A percentile compares a stretch with the other conserved stretches of the same genome.
These are phyloP conservation scores for Fusarium albidum DNA, from an alignment of 2,329 filamentous ascomycete genomes.

Conservation along the genomic window DNA sequence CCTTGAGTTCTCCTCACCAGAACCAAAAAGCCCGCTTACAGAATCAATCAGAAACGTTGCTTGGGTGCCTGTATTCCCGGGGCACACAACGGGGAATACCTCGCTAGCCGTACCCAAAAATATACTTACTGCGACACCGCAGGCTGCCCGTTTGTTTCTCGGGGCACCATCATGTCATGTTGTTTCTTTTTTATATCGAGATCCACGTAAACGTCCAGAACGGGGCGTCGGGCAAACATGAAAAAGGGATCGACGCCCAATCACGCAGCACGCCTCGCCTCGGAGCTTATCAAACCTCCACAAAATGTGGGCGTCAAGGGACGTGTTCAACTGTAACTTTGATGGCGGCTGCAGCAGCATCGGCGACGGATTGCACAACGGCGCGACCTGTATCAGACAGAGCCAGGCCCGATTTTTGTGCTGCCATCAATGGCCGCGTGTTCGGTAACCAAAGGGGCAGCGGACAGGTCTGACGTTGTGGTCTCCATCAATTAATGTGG, in stretches of 20 bases:
- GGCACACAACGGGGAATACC: constrained; percentile 5
- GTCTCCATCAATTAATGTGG: no score
- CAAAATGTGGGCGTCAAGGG: neutral
- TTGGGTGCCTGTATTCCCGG: no score
- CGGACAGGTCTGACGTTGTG: constrained; percentile 28
- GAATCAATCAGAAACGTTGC: constrained; percentile 7
- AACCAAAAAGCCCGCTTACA: constrained; percentile 5
- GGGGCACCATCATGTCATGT: constrained; percentile 1
- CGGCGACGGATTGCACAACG: constrained; percentile 27
- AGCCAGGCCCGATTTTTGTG: constrained; percentile 27
- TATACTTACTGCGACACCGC: neutral
- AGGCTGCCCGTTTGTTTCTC: neutral
- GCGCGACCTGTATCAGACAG: constrained; percentile 7
- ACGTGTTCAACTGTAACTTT: neutral
- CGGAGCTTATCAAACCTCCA: constrained; percentile 20
- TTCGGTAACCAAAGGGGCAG: constrained; percentile 22
- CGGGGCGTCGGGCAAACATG: constrained; percentile 29
- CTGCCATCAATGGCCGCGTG: constrained; percentile 25
- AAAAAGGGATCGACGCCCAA: constrained; percentile 33
- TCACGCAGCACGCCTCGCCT: constrained; percentile 17
- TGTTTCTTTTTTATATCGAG: no score
- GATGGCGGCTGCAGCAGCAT: constrained; percentile 33
- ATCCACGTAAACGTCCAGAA: constrained; percentile 17
- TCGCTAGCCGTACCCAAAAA: constrained; percentile 15
- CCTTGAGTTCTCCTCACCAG: neutral